A percentile compares a stretch with the other conserved stretches of the same genome.
Conservation (phyloP, 352 stramenopile genomes). For the Ophiocytium majus region DNA sequence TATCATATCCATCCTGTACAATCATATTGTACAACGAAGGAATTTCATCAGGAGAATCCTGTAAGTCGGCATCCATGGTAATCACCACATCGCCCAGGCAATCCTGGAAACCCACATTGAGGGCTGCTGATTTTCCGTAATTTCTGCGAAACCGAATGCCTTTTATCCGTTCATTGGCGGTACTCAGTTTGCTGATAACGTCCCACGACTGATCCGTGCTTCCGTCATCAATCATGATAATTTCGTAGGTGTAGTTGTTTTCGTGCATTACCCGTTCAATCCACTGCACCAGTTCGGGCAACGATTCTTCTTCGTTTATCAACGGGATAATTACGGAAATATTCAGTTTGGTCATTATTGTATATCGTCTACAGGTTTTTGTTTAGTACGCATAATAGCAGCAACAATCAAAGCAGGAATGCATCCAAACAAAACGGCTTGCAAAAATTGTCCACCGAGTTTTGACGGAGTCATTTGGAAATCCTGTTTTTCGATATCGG, state of each 20-base stretch:
- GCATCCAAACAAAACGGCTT: too few relatives aligned
- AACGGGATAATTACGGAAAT: background rate
- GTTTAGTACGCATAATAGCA: too few relatives aligned
- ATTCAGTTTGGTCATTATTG: too few relatives aligned
- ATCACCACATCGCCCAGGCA: background rate
- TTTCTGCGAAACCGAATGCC: background rate
- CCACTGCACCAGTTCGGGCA: background rate
- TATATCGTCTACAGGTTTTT: too few relatives aligned
- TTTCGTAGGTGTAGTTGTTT: background rate
- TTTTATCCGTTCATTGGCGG: background rate
- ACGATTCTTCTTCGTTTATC: slow-evolving; percentile 12
- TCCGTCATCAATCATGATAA: background rate
- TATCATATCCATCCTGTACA: background rate
- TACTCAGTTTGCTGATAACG: background rate
- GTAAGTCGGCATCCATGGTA: slow-evolving; percentile 3
- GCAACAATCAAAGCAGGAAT: too few relatives aligned
- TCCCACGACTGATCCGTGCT: background rate
- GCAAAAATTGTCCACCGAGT: too few relatives aligned
- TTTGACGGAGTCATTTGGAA: too few relatives aligned
- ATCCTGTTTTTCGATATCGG: too few relatives aligned
- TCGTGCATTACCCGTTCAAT: background rate
- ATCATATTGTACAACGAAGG: background rate
- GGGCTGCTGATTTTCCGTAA: background rate
- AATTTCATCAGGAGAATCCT: slow-evolving; percentile 7
- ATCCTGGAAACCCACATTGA: background rate